These are phyloP conservation scores for Acacia confusa DNA, from an alignment of 306 rosid species.

Conservation along the genomic window DNA sequence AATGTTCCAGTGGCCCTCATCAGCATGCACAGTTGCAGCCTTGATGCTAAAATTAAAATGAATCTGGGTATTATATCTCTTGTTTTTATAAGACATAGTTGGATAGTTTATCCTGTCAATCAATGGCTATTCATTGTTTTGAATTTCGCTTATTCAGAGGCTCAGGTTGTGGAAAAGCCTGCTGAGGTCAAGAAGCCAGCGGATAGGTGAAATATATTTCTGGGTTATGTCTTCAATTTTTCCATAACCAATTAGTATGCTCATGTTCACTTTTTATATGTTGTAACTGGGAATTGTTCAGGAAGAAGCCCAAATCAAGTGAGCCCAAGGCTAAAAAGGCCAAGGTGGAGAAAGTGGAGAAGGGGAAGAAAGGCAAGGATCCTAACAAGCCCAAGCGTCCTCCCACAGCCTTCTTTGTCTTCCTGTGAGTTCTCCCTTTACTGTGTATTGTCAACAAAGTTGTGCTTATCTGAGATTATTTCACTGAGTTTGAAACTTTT, in stretches of 20 bases:
- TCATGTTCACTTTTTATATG: background rate
- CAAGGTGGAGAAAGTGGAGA: constrained; percentile 48
- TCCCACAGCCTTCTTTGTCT: constrained; percentile 74
- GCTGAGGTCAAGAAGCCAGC: constrained; percentile 47
- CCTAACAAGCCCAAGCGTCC: constrained; percentile 86
- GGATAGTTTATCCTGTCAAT: background rate
- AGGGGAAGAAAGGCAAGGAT: constrained; percentile 58
- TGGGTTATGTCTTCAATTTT: background rate
- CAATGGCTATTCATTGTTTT: background rate
- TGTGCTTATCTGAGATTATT: background rate
- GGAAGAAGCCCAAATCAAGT: constrained; percentile 56
- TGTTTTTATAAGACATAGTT: too few relatives aligned
- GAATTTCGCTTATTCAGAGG: constrained; percentile 35
- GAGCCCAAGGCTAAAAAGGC: constrained; percentile 65
- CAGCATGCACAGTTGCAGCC: constrained; percentile 78
- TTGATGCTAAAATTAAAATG: constrained; percentile 79
- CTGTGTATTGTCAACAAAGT: background rate
- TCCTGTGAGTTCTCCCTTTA: constrained; percentile 37
- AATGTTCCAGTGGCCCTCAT: constrained; percentile 79
- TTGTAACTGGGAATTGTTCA: constrained; percentile 15
- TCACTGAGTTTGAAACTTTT: background rate
- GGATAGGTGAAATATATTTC: constrained; percentile 41
- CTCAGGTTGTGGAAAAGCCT: constrained; percentile 71
- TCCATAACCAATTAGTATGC: background rate
- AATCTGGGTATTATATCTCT: constrained; percentile 46